Conservation (phyloP, 495 filamentous ascomycete species). For the Aspergillus leporis region DNA sequence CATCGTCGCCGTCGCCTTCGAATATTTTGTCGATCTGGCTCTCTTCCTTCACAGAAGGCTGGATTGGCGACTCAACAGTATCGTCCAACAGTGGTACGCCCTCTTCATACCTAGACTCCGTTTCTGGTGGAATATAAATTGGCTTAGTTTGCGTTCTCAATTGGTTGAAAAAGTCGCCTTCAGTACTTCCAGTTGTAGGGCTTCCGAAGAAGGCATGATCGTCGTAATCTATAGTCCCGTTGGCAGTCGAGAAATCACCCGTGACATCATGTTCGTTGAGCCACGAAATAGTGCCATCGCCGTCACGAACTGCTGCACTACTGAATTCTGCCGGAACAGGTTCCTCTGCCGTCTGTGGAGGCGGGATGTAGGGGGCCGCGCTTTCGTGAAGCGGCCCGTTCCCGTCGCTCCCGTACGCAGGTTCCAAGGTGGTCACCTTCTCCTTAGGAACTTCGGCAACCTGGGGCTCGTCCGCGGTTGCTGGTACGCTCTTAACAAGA, state of each 20-base stretch:
- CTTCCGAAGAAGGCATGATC: slow-evolving; percentile 34
- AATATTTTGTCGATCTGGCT: slow-evolving; percentile 33
- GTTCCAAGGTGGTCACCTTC: not conserved
- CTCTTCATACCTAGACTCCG: slow-evolving; percentile 50
- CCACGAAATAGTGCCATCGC: slow-evolving; percentile 8
- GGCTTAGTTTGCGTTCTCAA: slow-evolving; percentile 50
- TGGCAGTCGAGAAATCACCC: slow-evolving; percentile 1
- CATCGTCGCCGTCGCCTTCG: slow-evolving; percentile 38
- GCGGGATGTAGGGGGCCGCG: not conserved
- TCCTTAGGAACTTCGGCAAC: not conserved
- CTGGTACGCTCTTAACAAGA: not conserved
- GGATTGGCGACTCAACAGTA: slow-evolving; percentile 20
- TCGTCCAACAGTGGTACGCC: slow-evolving; percentile 46
- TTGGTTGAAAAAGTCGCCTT: slow-evolving; percentile 51
- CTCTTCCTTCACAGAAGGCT: slow-evolving; percentile 17
- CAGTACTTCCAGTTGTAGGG: slow-evolving; percentile 29
- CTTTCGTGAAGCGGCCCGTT: not conserved
- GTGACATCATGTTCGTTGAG: slow-evolving; percentile 4
- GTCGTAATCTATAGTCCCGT: slow-evolving; percentile 19
- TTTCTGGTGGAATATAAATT: slow-evolving; percentile 44
- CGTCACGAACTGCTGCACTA: slow-evolving; percentile 5
- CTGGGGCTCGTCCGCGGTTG: not conserved
- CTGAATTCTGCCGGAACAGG: slow-evolving; percentile 1
- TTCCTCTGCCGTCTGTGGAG: not conserved
- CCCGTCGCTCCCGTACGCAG: not conserved